These are phyloP conservation scores for Cladophialophora immunda DNA, from an alignment of 2,329 filamentous ascomycete genomes.

Conservation along the genomic window DNA sequence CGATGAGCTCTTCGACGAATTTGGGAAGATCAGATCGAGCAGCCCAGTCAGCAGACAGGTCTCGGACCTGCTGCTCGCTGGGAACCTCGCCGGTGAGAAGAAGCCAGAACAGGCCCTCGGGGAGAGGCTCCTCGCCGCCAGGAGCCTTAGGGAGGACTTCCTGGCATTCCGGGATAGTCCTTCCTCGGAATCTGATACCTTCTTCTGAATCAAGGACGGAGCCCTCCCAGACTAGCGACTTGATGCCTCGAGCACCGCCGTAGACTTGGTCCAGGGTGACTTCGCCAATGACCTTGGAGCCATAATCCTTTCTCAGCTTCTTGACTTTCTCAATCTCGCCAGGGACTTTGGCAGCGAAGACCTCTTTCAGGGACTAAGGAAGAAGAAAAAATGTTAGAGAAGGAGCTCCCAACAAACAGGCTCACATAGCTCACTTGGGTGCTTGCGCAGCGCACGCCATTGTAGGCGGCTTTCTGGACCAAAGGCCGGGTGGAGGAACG, in stretches of 20 bases:
- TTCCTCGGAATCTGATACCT: slow-evolving; percentile 99
- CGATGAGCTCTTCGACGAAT: slow-evolving; percentile 99
- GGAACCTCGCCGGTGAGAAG: slow-evolving; percentile 98
- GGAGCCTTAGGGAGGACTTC: slow-evolving; percentile 95
- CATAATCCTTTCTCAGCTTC: slow-evolving; percentile 94
- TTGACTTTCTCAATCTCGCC: slow-evolving; percentile 99
- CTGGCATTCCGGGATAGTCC: slow-evolving; percentile 99
- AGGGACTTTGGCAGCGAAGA: slow-evolving; percentile 93
- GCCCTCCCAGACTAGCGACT: slow-evolving; percentile 97
- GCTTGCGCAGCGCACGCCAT: slow-evolving; percentile 84
- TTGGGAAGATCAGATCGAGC: slow-evolving; percentile 96
- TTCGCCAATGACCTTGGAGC: slow-evolving; percentile 93
- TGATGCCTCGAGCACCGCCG: slow-evolving; percentile 98
- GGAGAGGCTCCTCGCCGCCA: slow-evolving; percentile 94
- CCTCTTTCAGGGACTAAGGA: slow-evolving; percentile 90
- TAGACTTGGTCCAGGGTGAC: slow-evolving; percentile 99
- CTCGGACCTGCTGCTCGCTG: slow-evolving; percentile 96
- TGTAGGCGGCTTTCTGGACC: slow-evolving; percentile 77
- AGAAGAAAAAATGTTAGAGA: slow-evolving; percentile 18
- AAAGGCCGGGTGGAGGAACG: slow-evolving; percentile 76
- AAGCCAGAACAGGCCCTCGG: slow-evolving; percentile 99
- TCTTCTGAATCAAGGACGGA: slow-evolving; percentile 98
- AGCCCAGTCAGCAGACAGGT: slow-evolving; percentile 98
- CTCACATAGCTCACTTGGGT: slow-evolving; percentile 85
- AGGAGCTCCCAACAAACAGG: slow-evolving; percentile 82